These are phyloP conservation scores for Gossypium mustelinum DNA, from an alignment of 345 rosid species.

Conservation along the genomic window DNA sequence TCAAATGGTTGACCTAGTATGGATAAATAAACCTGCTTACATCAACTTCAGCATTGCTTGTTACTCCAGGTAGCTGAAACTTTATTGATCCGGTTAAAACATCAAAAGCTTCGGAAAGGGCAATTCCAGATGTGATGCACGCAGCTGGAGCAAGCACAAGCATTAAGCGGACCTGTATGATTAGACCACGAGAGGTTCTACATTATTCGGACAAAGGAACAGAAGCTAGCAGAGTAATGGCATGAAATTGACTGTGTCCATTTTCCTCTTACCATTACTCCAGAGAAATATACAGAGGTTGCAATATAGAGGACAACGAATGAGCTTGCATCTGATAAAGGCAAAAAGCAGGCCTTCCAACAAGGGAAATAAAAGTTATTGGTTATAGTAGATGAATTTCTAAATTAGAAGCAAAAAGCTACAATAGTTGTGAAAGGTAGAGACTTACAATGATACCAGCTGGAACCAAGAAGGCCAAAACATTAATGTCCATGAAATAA, in stretches of 20 bases:
- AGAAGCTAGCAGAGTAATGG: constrained; percentile 9
- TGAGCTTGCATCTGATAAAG: constrained; percentile 98
- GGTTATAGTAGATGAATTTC: background rate
- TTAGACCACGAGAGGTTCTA: constrained; percentile 17
- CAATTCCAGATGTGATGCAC: constrained; percentile 98
- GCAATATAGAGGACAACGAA: constrained; percentile 86
- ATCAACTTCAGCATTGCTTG: constrained; percentile 40
- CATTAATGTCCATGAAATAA: constrained; percentile 99
- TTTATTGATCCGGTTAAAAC: constrained; percentile 86
- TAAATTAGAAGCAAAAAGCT: background rate
- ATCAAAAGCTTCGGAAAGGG: constrained; percentile 93
- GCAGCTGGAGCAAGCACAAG: constrained; percentile 99
- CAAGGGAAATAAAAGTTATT: constrained; percentile 19
- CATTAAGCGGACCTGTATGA: constrained; percentile 92
- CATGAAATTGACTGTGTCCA: background rate
- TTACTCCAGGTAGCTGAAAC: constrained; percentile 65
- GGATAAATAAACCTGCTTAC: constrained; percentile 40
- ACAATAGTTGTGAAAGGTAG: background rate
- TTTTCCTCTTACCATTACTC: constrained; percentile 85
- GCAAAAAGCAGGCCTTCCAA: constrained; percentile 93
- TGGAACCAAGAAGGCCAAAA: constrained; percentile 95
- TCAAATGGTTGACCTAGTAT: constrained; percentile 14
- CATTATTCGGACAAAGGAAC: constrained; percentile 11
- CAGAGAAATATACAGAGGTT: constrained; percentile 95
- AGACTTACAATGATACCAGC: constrained; percentile 94